Evolutionary conservation across 345 rosid genomes (phyloP), one percentile per base, ranked within the genome.

Genomic region (Gynandropsis gynandra): DNA sequence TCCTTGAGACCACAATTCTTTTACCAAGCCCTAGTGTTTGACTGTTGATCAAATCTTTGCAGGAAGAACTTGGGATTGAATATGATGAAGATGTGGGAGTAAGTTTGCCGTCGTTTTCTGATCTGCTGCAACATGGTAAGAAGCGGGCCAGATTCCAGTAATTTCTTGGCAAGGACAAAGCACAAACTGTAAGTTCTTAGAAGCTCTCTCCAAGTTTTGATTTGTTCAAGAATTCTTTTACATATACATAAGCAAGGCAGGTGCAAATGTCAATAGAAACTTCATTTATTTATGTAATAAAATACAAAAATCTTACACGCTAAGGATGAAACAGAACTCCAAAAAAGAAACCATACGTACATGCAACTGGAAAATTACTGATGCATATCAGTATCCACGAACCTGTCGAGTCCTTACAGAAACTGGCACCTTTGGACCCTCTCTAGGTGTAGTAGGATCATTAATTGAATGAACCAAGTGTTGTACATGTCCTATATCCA

Each of bases 31-130:
- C 31, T 50, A 20, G 12, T 51, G 55, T 56, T 54, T 52, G 41
- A 63, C 58, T 46, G 27, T 8, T 62, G 34, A 55, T 53, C 38
- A 4, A 0, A 45, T 36, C 52, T 55, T 69, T 68, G 67, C 81
- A 88, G 95, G 97, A 81, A 63, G 99, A 87, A 51, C 85, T 85
- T 57, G 97, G 89, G 40, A 62, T 88, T 50, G 95, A 85, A 64
- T 76, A 85, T 56, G 99, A 85, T 72, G 97, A 93, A 74, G 88
- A 88, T 68, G 76, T 77, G 1, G 85, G 80, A 44, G 78, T 78
- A 56, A 81, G 65, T 67, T 66, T 92, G 65, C 88, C 77, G 71
- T 61, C 82, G 12, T 78, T 76, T 64, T 59, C 69, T 41, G 81
- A 80, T 39, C 62, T 85, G 52, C 64, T 75, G 49, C 93, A 60